Evolutionary conservation across 169 alveolate species (phyloP).

Genomic region (Miamiensis avidus): DNA sequence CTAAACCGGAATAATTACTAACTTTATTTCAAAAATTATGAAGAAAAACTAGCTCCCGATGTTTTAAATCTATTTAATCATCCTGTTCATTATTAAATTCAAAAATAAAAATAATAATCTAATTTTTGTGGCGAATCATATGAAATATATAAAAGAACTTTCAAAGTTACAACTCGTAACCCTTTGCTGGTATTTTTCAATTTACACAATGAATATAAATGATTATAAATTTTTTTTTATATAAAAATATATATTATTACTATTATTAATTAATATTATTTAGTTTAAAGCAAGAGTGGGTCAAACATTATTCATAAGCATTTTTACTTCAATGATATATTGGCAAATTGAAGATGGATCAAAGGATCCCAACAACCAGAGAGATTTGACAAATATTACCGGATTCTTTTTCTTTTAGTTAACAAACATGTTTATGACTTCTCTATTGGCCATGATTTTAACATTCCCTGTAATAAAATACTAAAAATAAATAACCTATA

Average conservation of each 20-base stretch:
- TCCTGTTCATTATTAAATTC: neutral
- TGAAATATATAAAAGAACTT: neutral
- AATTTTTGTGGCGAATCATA: neutral
- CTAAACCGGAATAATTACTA: slow-evolving; percentile 1
- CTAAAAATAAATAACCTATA: no score
- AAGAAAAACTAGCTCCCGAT: neutral
- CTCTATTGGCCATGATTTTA: neutral
- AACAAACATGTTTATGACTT: neutral
- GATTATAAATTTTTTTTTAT: no score
- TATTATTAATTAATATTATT: no score
- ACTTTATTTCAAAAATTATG: neutral
- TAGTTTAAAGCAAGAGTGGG: neutral
- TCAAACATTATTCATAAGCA: neutral
- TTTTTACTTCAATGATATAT: neutral
- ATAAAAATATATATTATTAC: no score
- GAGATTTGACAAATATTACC: neutral
- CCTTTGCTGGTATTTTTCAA: neutral
- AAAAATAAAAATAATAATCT: neutral
- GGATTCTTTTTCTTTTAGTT: neutral
- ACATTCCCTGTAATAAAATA: neutral
- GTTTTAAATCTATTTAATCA: neutral
- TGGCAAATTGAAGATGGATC: neutral
- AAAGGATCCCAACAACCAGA: neutral
- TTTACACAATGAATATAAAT: no score
- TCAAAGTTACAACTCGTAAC: neutral